These are phyloP conservation scores for Tolypocladium guangdongense DNA, from an alignment of 2,329 filamentous ascomycete genomes.

Conservation along the genomic window DNA sequence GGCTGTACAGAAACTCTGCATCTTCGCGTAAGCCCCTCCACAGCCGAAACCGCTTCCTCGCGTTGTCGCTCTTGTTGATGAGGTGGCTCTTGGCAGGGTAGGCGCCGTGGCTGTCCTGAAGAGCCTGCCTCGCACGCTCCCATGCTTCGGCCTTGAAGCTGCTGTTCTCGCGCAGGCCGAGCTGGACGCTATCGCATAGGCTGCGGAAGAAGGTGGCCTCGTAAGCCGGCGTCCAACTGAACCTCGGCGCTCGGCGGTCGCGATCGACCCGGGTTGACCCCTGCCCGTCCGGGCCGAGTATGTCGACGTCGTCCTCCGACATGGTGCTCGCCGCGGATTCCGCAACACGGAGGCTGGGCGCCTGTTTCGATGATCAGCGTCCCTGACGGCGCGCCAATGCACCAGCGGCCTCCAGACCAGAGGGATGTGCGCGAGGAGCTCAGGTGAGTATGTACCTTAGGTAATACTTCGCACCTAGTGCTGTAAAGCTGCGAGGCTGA, in stretches of 20 bases:
- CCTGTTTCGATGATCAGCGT: neutral
- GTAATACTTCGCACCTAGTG: too few species aligned
- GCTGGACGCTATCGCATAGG: slow-evolving; percentile 46
- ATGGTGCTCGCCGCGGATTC: slow-evolving; percentile 10
- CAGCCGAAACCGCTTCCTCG: slow-evolving; percentile 50
- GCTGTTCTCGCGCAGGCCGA: slow-evolving; percentile 45
- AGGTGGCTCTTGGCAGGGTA: slow-evolving; percentile 50
- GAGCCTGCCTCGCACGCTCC: slow-evolving; percentile 43
- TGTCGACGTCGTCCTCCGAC: slow-evolving; percentile 28
- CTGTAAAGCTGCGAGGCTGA: neutral
- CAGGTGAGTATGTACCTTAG: neutral
- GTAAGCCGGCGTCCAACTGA: slow-evolving; percentile 48
- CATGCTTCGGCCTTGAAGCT: slow-evolving; percentile 52
- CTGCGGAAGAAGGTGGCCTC: slow-evolving; percentile 51
- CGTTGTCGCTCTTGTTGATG: slow-evolving; percentile 55
- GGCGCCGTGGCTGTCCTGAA: slow-evolving; percentile 43
- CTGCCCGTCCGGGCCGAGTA: slow-evolving; percentile 24
- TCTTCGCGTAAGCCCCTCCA: slow-evolving; percentile 49
- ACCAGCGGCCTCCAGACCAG: neutral
- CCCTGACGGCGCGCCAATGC: neutral
- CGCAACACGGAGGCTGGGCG: neutral
- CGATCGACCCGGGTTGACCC: slow-evolving; percentile 23
- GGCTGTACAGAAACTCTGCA: slow-evolving; percentile 44
- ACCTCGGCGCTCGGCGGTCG: slow-evolving; percentile 37
- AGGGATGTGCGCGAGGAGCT: neutral